Evolutionary conservation across 139 green algal species (phyloP), one percentile per base, ranked within the genome.

Genomic region (Coelastrella sp.): DNA sequence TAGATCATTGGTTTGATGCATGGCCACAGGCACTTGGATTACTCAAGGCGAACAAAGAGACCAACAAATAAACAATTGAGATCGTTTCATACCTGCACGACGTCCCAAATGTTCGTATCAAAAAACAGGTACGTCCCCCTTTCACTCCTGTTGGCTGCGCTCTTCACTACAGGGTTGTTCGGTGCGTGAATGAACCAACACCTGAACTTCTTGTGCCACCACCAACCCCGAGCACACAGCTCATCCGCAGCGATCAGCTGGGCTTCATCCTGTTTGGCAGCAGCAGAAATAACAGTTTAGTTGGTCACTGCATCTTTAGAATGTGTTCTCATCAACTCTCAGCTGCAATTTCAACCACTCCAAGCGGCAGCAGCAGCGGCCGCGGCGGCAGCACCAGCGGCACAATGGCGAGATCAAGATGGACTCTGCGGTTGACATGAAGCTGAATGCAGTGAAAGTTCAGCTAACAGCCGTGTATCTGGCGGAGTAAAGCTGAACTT

Each of bases 171-270:
- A 0, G 97, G 94, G 0, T 95, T 97, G 92, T 95, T 96, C 32
- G 96, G 94, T 3, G 96, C 96, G 7, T 95, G 92, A 59, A 96
- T 96, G 71, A 99, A 94, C 98, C 98, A 99, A 16, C 96, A 89
- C 89, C 97, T 94, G 82, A 95, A 92, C 90, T 96, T 94, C 54
- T 94, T 96, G 92, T 96, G 95, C 90, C 92, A 97, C 74, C 90
- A 95, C 98, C 98, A 99, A 20, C 97, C 97, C 0, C 98, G 95
- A 6, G 86, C 84, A n/a, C 89, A 94, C 75, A 99, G 95, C 95
- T 99, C 98, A 71, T 99, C 98, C 4, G 97, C 98, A n/a, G 98
- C 97, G 61, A 96, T 96, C 56, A 99, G 86, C 95, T 99, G 98
- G 20, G 96, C 95, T 92, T 98, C 96, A 71, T 98, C 96, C 32